Evolutionary conservation across 148 eudicot genomes (phyloP), one percentile per base, ranked within the genome.

Genomic region (Rhododendron simsii): DNA sequence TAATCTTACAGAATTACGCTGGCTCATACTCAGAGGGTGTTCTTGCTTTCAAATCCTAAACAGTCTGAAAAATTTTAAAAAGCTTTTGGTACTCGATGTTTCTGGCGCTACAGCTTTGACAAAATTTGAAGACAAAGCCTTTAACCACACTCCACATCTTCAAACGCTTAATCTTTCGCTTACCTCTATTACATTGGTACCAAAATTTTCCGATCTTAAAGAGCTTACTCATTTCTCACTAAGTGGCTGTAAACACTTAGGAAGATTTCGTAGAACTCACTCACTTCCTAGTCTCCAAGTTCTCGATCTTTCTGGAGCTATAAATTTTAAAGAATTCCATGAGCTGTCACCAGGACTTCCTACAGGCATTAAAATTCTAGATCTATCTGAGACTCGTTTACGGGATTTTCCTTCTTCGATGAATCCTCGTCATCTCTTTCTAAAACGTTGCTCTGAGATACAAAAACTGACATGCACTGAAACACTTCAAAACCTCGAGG

Each of bases 151-250:
- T 47, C 5, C 28, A 18, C 6, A 30, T 9, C 89, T 89, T 89
- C 88, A 83, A 81, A 85, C 51, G 57, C 85, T 91, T 65, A 77
- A 89, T 84, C 65, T 91, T 51, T 91, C 91, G 51, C 20, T 33
- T 9, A 91, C 91, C 18, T 41, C 63, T 80, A 53, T 91, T 20
- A n/a, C 45, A 47, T 63, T 6, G 23, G 35, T 87, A 61, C 92
- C 91, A 13, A 10, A 73, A 57, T 6, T 90, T 41, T 21, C 18
- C 9, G 20, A 57, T 18, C 77, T 81, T 15, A 7, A 13, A 28
- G 33, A 86, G 7, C 92, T 91, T 74, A 87, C 91, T 81, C 90
- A 87, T 87, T 80, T 91, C 5, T 57, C 85, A 50, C 53, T 86
- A 50, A 81, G 81, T 59, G 84, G 77, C 1, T 87, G 89, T 57